Conservation (phyloP, 306 rosid genomes). For the Quillaja saponaria region DNA sequence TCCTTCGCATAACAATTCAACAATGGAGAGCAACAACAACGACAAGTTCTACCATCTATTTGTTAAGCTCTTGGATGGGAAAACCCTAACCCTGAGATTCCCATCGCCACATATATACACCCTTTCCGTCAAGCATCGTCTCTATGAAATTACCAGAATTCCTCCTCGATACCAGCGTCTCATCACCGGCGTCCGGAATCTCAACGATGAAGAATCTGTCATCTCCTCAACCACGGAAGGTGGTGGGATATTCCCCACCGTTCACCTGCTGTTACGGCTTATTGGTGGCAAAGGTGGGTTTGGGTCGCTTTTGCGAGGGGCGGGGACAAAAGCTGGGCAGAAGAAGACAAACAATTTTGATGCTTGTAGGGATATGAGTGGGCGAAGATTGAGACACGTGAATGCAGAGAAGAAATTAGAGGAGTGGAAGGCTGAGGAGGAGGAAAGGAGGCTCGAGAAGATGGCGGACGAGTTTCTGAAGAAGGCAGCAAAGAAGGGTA, state of each 20-base stretch:
- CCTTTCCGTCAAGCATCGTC: constrained; percentile 53
- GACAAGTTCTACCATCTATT: constrained; percentile 58
- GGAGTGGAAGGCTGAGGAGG: constrained; percentile 86
- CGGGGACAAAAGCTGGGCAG: constrained; percentile 94
- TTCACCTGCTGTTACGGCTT: constrained; percentile 61
- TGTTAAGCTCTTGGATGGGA: constrained; percentile 75
- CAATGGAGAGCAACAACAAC: constrained; percentile 40
- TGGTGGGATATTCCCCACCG: constrained; percentile 54
- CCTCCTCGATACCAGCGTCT: constrained; percentile 74
- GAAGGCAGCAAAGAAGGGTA: constrained; percentile 78
- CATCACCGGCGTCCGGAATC: constrained; percentile 56
- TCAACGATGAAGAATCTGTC: constrained; percentile 44
- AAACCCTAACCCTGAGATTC: constrained; percentile 75
- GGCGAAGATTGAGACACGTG: constrained; percentile 89
- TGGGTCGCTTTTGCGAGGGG: constrained; percentile 88
- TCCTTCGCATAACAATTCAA: no score
- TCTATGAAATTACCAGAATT: constrained; percentile 63
- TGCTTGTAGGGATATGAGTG: constrained; percentile 98
- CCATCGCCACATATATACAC: constrained; percentile 48
- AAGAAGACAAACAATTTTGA: constrained; percentile 95
- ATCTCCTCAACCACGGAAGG: constrained; percentile 45
- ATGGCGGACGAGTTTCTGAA: constrained; percentile 75
- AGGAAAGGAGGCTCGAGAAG: constrained; percentile 72
- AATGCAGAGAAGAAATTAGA: constrained; percentile 92
- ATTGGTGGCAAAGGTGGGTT: constrained; percentile 96